Evolutionary conservation across 2,329 filamentous ascomycete species (phyloP).

Genomic region (Achaetomium macrosporum): DNA sequence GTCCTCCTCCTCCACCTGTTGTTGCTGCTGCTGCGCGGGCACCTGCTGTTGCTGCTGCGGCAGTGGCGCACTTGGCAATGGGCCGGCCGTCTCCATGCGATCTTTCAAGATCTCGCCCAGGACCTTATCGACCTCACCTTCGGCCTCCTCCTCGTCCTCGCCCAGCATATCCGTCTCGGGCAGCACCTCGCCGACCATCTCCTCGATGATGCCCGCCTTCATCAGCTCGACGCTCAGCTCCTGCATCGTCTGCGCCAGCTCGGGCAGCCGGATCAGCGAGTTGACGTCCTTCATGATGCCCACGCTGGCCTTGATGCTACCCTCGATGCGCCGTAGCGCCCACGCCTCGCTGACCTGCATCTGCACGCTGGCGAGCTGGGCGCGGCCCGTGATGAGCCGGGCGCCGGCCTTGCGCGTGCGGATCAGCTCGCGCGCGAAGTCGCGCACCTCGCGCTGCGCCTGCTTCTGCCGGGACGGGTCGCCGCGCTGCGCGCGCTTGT

Average conservation of each 20-base stretch:
- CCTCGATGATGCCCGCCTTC: slow-evolving; percentile 94
- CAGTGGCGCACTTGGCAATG: slow-evolving; percentile 50
- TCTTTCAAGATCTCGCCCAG: slow-evolving; percentile 86
- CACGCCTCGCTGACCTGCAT: slow-evolving; percentile 99
- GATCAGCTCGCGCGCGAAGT: slow-evolving; percentile 83
- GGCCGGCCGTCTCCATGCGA: slow-evolving; percentile 60
- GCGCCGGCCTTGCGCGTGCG: slow-evolving; percentile 68
- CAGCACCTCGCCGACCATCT: slow-evolving; percentile 86
- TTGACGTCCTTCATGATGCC: slow-evolving; percentile 98
- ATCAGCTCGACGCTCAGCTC: slow-evolving; percentile 82
- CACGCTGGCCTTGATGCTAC: slow-evolving; percentile 76
- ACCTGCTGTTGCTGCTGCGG: slow-evolving; percentile 45
- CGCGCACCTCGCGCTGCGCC: slow-evolving; percentile 74
- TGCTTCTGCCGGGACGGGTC: slow-evolving; percentile 75
- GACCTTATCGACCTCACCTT: slow-evolving; percentile 85
- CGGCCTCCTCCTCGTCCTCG: slow-evolving; percentile 68
- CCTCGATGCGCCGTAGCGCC: slow-evolving; percentile 91
- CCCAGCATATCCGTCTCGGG: slow-evolving; percentile 67
- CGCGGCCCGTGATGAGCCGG: slow-evolving; percentile 78
- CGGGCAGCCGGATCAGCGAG: slow-evolving; percentile 72
- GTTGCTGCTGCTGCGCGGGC: slow-evolving; percentile 44
- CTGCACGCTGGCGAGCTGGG: slow-evolving; percentile 84
- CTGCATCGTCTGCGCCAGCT: slow-evolving; percentile 83
- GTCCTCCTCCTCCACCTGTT: slow-evolving; percentile 55
- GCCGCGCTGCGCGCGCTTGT: slow-evolving; percentile 65